phyloP scores from a whole-genome alignment of 2,329 filamentous ascomycete genomes.

The Colletotrichum melonis region DNA sequence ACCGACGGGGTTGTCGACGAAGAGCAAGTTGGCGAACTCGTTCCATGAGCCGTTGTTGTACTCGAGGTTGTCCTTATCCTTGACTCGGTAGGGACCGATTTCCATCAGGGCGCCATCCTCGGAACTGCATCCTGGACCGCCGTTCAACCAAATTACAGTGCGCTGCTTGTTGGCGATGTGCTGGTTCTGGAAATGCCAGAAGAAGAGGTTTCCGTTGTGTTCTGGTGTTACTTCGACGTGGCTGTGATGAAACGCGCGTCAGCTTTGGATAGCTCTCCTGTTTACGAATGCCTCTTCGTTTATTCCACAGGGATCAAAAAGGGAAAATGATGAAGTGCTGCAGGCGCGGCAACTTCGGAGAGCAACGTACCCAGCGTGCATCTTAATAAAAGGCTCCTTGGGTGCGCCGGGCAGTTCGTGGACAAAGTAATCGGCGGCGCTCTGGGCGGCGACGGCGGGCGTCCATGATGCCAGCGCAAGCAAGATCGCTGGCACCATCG shows the following conservation, averaged over 20 bases:
- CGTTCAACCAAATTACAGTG: constrained; percentile 97
- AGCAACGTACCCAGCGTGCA: constrained; percentile 91
- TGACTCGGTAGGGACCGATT: constrained; percentile 90
- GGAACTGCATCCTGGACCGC: constrained; percentile 95
- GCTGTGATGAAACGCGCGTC: constrained; percentile 58
- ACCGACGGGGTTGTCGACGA: constrained; percentile 96
- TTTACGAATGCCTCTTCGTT: background rate
- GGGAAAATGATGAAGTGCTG: background rate
- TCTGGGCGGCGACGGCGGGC: constrained; percentile 44
- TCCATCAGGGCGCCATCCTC: constrained; percentile 98
- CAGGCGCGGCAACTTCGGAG: background rate
- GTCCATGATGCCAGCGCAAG: constrained; percentile 57
- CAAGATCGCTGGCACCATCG: constrained; percentile 41
- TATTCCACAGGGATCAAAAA: background rate
- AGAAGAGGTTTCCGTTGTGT: constrained; percentile 94
- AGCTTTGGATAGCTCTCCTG: constrained; percentile 33
- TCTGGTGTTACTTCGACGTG: constrained; percentile 91
- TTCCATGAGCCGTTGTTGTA: constrained; percentile 98
- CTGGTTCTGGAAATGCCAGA: constrained; percentile 97
- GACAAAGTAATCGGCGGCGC: constrained; percentile 86
- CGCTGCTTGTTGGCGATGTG: constrained; percentile 93
- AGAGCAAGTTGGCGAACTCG: constrained; percentile 96
- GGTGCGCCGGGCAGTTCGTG: constrained; percentile 87
- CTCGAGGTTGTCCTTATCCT: constrained; percentile 75
- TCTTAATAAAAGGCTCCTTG: constrained; percentile 81